A percentile compares a stretch with the other conserved stretches of the same genome.
These are phyloP conservation scores for Rasamsonia emersonii DNA, from an alignment of 2,329 filamentous ascomycete species.

Conservation along the genomic window DNA sequence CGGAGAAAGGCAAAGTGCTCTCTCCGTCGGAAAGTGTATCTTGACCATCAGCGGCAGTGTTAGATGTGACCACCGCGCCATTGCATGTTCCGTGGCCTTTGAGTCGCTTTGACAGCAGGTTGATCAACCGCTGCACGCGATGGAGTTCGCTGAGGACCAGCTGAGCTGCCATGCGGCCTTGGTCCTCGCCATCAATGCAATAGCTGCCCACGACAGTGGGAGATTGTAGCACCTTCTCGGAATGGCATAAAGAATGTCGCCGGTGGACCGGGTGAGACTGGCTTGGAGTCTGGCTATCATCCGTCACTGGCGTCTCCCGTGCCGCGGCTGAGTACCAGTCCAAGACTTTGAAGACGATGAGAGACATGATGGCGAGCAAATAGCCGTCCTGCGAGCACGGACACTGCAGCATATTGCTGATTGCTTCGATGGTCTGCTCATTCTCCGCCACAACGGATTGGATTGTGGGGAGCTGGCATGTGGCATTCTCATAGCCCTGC, in stretches of 20 bases:
- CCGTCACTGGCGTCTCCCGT: slow-evolving; percentile 2
- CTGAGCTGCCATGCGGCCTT: slow-evolving; percentile 14
- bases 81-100: too few species aligned
- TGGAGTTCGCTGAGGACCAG: slow-evolving; percentile 28
- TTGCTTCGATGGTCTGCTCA: slow-evolving; percentile 19
- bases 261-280: too few species aligned
- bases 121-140: slow-evolving; percentile 23
- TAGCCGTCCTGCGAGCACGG: slow-evolving; percentile 25
- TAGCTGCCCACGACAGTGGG: neutral
- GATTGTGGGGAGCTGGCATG: neutral
- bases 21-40: neutral
- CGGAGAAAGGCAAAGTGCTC: neutral
- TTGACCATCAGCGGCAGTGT: too few species aligned
- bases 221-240: neutral
- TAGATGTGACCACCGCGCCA: too few species aligned
- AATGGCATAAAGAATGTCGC: too few species aligned
- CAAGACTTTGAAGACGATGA: slow-evolving; percentile 28
- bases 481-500: too few species aligned
- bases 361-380: slow-evolving; percentile 21
- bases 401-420: slow-evolving; percentile 25
- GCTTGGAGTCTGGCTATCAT: too few species aligned
- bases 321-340: slow-evolving; percentile 22
- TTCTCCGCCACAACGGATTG: slow-evolving; percentile 8
- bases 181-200: neutral
- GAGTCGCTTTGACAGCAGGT: slow-evolving; percentile 14